Evolutionary conservation across 78 protist species (phyloP), one percentile per base, ranked within the genome.

Genomic region (Chrysochromulina parva): DNA sequence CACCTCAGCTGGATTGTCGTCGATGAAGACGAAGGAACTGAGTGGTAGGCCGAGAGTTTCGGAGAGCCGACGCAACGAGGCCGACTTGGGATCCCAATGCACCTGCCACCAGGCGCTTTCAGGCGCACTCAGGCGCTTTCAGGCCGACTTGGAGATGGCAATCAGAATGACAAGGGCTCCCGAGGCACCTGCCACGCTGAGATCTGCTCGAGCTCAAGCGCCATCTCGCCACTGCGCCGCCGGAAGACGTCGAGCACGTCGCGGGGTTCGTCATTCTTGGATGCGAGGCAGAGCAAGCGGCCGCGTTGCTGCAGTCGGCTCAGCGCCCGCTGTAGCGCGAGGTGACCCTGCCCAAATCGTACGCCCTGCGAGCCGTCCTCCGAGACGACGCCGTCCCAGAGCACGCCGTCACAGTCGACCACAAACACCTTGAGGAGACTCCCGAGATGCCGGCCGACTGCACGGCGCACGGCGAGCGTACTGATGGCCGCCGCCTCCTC

Each of bases 1-100:
- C 19, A 62, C 26, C 89, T 85, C 89, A 10, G 69, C 48, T 4
- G 89, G 76, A n/a, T 62, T 85, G 89, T 85, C 89, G 55, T 85
- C 89, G 52, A 85, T 47, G 38, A 85, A 62, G 76, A 20, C 66
- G n/a, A 85, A 85, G 76, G 78, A 28, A 50, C n/a, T 13, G 53
- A 85, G 55, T 9, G 78, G 38, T 5, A 85, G 69, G 47, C 22
- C 65, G 58, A 85, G 22, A 0, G 5, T 0, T 6, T 6, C 89
- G 22, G 88, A 22, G 48, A 82, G 9, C 55, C 59, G 60, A 1
- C 88, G 88, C 57, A 82, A 13, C 67, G 67, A 22, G 71, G 17
- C n/a, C 47, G 20, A 17, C 88, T 82, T 47, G 9, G 88, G 9
- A 6, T 54, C 87, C 47, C n/a, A 1, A 11, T 47, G 38, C 65